Conservation (phyloP, 192 early-diverging fungal species). For the Coemansia sp. region DNA sequence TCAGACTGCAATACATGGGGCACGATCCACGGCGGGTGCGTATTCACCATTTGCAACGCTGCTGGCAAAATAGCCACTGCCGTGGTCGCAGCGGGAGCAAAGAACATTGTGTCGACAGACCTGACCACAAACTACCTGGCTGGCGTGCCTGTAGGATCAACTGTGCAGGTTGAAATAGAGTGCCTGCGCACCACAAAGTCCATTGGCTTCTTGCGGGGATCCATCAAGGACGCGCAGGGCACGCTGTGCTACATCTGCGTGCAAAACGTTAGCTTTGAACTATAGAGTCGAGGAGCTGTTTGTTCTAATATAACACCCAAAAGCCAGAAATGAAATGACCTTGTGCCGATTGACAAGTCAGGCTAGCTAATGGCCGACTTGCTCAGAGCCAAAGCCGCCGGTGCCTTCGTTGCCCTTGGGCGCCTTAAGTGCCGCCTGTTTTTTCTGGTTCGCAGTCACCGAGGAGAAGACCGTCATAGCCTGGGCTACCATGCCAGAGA, state of each 20-base stretch:
- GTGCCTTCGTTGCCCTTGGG: conserved; percentile 7
- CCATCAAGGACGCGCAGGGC: conserved; percentile 22
- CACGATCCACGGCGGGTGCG: conserved; percentile 52
- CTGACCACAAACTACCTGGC: conserved; percentile 45
- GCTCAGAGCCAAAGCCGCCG: conserved; percentile 48
- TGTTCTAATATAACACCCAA: neutral
- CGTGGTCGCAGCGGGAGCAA: conserved; percentile 27
- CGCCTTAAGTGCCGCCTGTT: neutral
- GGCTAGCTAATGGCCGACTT: conserved; percentile 26
- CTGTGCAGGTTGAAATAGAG: conserved; percentile 28
- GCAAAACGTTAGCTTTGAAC: conserved; percentile 35
- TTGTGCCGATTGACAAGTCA: no score
- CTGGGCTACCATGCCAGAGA: conserved; percentile 88
- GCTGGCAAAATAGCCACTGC: conserved; percentile 52
- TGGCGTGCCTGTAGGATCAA: conserved; percentile 18
- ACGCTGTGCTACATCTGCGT: conserved; percentile 29
- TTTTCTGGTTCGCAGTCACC: conserved; percentile 30
- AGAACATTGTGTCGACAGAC: conserved; percentile 37
- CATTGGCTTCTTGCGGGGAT: conserved; percentile 29
- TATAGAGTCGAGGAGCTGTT: conserved; percentile 5
- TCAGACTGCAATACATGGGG: conserved; percentile 52
- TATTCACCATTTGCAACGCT: conserved; percentile 43
- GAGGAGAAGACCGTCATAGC: conserved; percentile 54
- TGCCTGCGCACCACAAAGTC: conserved; percentile 41
- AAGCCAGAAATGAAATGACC: neutral